A percentile compares a stretch with the other conserved stretches of the same genome.
phyloP scores from a whole-genome alignment of 306 rosid genomes.

The Begonia masoniana region DNA sequence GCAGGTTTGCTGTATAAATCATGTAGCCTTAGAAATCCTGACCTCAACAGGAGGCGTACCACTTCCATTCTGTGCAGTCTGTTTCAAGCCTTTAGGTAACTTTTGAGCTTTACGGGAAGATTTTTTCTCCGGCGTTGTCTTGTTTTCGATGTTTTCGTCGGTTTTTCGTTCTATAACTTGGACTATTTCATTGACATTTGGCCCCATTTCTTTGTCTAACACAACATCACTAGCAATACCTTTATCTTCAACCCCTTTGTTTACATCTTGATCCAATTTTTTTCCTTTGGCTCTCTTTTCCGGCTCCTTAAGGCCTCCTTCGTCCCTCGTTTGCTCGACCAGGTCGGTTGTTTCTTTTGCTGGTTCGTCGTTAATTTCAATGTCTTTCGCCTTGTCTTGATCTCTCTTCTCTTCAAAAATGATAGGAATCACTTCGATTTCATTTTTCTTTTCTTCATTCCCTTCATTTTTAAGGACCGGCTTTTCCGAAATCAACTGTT shows the following conservation, averaged over 20 bases:
- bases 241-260: conserved; percentile 1
- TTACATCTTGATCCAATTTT: neutral
- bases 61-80: neutral
- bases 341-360: conserved; percentile 30
- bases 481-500: too few relatives aligned
- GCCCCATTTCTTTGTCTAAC: neutral
- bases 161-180: neutral
- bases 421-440: conserved; percentile 1
- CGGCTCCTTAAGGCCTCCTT: conserved; percentile 21
- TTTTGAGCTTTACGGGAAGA: neutral
- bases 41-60: neutral
- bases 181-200: neutral
- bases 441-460: conserved; percentile 17
- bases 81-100: neutral
- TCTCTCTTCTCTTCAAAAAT: too few relatives aligned
- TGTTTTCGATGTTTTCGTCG: neutral
- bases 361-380: conserved; percentile 17
- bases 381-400: too few relatives aligned
- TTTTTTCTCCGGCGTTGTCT: neutral
- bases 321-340: conserved; percentile 32
- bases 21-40: neutral
- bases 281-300: neutral
- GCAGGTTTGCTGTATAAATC: too few relatives aligned
- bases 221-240: conserved; percentile 2
- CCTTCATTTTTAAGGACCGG: conserved; percentile 18